Evolutionary conservation across 208 protist species (phyloP), one percentile per base, ranked within the genome.

Genomic region (Trichomonas vaginalis): DNA sequence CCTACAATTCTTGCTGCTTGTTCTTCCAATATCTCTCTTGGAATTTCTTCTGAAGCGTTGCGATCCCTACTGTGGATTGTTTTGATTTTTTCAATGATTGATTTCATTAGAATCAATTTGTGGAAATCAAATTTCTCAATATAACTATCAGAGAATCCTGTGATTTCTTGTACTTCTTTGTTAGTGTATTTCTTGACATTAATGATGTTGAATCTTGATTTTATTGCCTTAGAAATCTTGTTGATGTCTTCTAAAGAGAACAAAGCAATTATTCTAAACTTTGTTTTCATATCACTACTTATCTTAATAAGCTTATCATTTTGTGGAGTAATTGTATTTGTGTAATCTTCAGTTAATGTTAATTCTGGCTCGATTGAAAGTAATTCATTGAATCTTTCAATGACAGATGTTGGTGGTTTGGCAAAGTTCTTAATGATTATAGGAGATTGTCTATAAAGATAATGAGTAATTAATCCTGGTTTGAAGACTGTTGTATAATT

Each of bases 361-460:
- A 92, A 32, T 21, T 17, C 46, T 35, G 40, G 86, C 37, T 48
- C 46, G 9, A 48, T 14, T 51, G 86, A 27, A 35, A 92, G 37
- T 12, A 92, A 21, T 92, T 92, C 86, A 92, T 92, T 92, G n/a
- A 92, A 92, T 92, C 86, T 48, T 51, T 92, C 86, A 39, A 92
- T 14, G 15, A 92, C 86, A 56, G 45, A 4, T 49, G 42, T 4
- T 39, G 40, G 35, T 51, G 45, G 86, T 17, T 92, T 35, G 10
- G 86, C 40, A 56, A 92, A 51, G 15, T 92, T 92, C 45, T 92
- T 92, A 2, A 92, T 39, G 17, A 92, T 92, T 15, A 92, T n/a
- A 39, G 86, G 45, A 56, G 48, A 51, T 51, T 51, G 40, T 35
- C 37, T 14, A 8, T 51, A 51, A 37, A 92, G 48, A 15, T 42